Base-by-base conservation (phyloP, 2,329 filamentous ascomycete species). In the Colletotrichum liaoningense region DNA sequence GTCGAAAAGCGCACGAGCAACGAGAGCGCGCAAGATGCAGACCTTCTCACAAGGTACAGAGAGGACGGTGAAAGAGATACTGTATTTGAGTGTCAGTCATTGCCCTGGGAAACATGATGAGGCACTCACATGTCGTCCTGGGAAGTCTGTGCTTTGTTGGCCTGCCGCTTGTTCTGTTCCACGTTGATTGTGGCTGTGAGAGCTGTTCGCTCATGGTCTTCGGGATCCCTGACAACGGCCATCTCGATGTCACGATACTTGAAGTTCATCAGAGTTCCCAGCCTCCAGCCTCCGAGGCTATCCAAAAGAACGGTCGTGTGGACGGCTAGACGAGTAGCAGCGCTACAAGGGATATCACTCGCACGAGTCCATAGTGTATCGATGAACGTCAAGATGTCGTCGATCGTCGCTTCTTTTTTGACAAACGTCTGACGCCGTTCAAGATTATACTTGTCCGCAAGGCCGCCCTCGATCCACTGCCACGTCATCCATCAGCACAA, bases 361-460 rank as follows among this genome's bases (percentile, higher is more conserved):
- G n/a, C 49, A 55, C n/a, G 16, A 55, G 62, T 64, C 62, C 49
- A 64, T 19, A 64, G 9, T 30, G 49, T 64, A 64, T 64, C 30
- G 19, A 64, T 55, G n/a, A 64, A 64, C 8, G 22, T 64, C 28
- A 64, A 55, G 19, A 55, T 35, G 28, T 64, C 6, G 14, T 64
- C 30, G 11, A 64, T 64, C 11, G 49, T 55, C n/a, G 30, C 62
- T 55, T 64, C 49, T 64, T 24, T 64, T 12, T 64, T 64, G 22
- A 64, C 30, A 7, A 64, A 64, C 14, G 30, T 64, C 14, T 64
- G 49, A 14, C n/a, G n/a, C 28, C n/a, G 30, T 64, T 64, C n/a
- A 54, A 64, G 62, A 9, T 64, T 64, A 24, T 55, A 64, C n/a
- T 64, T 64, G 49, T 64, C 30, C 55, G 30, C 30, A 24, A 55